Evolutionary conservation across 805 yeast species (phyloP), one percentile per base, ranked within the genome.

Genomic region (Kregervanrija delftensis): DNA sequence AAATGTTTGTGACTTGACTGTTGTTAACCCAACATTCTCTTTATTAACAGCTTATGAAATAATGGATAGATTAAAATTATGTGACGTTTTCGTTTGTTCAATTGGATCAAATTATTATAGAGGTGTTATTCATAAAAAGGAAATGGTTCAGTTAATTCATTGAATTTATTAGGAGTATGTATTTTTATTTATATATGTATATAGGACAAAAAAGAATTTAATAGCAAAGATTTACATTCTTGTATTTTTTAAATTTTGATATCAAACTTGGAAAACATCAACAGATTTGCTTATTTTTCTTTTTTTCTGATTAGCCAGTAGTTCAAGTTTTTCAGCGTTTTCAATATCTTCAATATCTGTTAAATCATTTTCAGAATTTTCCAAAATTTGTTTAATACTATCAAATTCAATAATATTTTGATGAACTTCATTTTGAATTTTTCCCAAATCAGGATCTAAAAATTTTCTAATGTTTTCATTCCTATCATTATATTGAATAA

Each of bases 101-200:
- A 22, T 22, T 22, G 28, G 28, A 2, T 22, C 28, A 22, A 16
- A 31, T 10, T 16, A 37, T 8, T 50, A 70, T 15, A 51, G 52
- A 40, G 76, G 77, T 3, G 33, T 69, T 8, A 45, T 72, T 15
- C 64, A 70, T 13, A 56, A 63, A 40, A 57, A 55, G 17, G 72
- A 67, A 43, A 33, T 63, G 37, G 50, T 54, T 8, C 44, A 48
- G 10, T 39, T 54, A 13, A 30, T 42, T 28, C 44, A 41, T 8
- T 30, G 6, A 22, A 22, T 22, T 22, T 22, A 22, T 22, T 22
- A 22, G 6, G 8, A 22, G 28, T 6, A 22, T 22, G 28, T 22
- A 6, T 5, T 22, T 22, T 22, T 6, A 22, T 22, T 22, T 22
- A 22, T 22, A 22, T 22, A 22, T 22, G 28, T 22, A 22, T 22